These are phyloP conservation scores for Capsicum baccatum DNA, from an alignment of 257 asterid genomes.

Conservation along the genomic window DNA sequence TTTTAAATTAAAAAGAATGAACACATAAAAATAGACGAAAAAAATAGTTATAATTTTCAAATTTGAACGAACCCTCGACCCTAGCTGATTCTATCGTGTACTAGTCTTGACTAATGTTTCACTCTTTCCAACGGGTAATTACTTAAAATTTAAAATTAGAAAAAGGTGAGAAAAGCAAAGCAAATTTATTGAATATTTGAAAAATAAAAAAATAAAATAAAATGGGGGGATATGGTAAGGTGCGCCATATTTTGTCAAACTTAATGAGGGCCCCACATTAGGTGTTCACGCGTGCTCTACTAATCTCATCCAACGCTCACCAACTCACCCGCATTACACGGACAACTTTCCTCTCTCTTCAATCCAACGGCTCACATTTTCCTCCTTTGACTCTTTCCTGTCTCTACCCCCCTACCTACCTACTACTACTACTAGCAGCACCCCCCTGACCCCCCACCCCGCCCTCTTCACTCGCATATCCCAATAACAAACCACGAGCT, in stretches of 20 bases:
- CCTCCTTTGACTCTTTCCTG: slow-evolving; percentile 59
- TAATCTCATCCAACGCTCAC: slow-evolving; percentile 60
- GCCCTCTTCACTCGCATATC: slow-evolving; percentile 18
- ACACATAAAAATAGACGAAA: too few species aligned
- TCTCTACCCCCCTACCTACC: slow-evolving; percentile 22
- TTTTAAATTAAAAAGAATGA: too few species aligned
- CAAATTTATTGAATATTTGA: not conserved
- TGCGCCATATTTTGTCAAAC: slow-evolving; percentile 63
- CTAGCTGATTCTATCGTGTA: not conserved
- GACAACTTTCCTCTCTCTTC: slow-evolving; percentile 45
- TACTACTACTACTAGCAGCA: not conserved
- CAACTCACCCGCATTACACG: slow-evolving; percentile 61
- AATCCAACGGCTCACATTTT: slow-evolving; percentile 56
- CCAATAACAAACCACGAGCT: slow-evolving; percentile 18
- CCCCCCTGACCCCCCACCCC: not conserved
- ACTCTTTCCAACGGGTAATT: not conserved
- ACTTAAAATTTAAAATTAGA: not conserved
- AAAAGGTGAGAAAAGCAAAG: not conserved
- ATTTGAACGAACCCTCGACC: too few species aligned
- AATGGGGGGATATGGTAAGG: slow-evolving; percentile 44
- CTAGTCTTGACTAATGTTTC: not conserved
- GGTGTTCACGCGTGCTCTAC: slow-evolving; percentile 72
- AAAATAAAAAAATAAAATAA: not conserved
- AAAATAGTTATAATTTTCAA: too few species aligned
- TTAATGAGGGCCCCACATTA: slow-evolving; percentile 59